Conservation (phyloP, 352 stramenopile genomes). For the Phytopythium sindhum region DNA sequence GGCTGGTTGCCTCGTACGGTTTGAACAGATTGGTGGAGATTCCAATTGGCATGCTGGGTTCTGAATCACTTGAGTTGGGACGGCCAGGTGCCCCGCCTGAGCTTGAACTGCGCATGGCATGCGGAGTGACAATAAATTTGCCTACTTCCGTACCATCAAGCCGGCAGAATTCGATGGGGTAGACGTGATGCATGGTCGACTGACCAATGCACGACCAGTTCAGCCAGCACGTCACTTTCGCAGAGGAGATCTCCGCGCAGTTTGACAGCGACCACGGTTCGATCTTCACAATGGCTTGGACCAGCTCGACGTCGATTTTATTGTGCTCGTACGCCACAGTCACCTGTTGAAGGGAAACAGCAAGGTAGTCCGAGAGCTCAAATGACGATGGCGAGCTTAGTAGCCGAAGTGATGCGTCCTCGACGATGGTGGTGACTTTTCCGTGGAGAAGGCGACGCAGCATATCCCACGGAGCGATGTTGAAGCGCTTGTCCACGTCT, state of each 20-base stretch:
- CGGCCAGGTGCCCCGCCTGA: background rate
- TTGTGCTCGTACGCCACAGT: constrained; percentile 29
- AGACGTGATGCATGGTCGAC: constrained; percentile 36
- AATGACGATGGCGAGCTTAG: constrained; percentile 46
- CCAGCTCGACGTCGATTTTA: constrained; percentile 34
- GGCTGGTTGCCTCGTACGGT: constrained; percentile 26
- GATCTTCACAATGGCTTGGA: constrained; percentile 53
- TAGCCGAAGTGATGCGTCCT: constrained; percentile 42
- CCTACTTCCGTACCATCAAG: background rate
- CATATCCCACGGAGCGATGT: constrained; percentile 50
- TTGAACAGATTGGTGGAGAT: constrained; percentile 12
- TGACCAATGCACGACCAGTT: constrained; percentile 36
- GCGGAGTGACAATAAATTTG: constrained; percentile 5
- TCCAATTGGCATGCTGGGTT: background rate
- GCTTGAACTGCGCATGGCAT: background rate
- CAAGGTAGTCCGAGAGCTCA: constrained; percentile 47
- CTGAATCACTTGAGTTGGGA: background rate
- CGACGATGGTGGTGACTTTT: constrained; percentile 29
- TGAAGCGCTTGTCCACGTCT: constrained; percentile 39
- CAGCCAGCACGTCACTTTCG: constrained; percentile 44
- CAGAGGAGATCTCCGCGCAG: constrained; percentile 50
- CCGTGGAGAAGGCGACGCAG: constrained; percentile 54
- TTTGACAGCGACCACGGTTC: constrained; percentile 63
- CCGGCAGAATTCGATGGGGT: constrained; percentile 38
- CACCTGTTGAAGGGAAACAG: constrained; percentile 35